phyloP scores from a whole-genome alignment of 441 rosid species.

The Monsonia emarginata region DNA sequence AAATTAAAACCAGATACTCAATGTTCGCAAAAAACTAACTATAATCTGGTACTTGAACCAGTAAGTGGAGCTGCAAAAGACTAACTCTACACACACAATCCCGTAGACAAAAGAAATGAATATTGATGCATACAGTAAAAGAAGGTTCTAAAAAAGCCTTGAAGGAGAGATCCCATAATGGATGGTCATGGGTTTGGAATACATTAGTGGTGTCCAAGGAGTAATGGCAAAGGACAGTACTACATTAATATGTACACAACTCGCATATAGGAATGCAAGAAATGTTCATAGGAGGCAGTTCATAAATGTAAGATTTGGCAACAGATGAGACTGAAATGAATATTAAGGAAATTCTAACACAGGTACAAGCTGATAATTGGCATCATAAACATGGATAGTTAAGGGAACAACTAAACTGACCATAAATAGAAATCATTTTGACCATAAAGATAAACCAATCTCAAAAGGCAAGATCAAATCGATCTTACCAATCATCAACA shows the following conservation, averaged over 20 bases:
- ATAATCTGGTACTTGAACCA: neutral
- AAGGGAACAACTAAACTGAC: neutral
- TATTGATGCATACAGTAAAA: neutral
- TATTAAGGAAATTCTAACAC: neutral
- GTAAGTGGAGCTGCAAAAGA: neutral
- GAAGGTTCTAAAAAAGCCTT: neutral
- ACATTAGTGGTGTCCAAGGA: no score
- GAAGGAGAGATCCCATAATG: neutral
- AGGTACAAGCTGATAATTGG: neutral
- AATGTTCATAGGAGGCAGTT: neutral
- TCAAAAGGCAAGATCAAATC: slow-evolving; percentile 1
- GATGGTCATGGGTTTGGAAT: neutral
- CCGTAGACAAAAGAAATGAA: slow-evolving; percentile 2
- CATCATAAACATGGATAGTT: neutral
- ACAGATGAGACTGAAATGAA: neutral
- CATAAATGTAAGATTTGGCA: neutral
- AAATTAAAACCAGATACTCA: neutral
- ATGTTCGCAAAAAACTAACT: neutral
- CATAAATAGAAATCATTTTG: neutral
- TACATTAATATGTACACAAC: no score
- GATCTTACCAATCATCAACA: slow-evolving; percentile 87
- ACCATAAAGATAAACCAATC: neutral
- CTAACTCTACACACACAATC: neutral
- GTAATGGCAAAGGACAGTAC: no score
- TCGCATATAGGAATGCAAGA: neutral